Base-by-base conservation (phyloP, 371 early-diverging fungal species). In the Haplosporangium sp. region DNA sequence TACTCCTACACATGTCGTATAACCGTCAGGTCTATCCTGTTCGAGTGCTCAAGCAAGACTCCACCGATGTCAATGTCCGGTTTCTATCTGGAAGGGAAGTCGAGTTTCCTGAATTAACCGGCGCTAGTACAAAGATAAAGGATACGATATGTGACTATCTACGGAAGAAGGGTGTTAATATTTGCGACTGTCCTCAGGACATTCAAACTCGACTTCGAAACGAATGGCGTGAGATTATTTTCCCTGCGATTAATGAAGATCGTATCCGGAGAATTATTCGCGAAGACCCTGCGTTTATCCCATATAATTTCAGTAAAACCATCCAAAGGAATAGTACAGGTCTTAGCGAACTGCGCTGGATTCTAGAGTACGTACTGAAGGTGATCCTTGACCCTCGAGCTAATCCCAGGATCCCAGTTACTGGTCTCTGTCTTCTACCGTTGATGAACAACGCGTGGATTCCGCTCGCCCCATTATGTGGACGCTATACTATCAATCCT, bases 371-470 rank as follows among this genome's bases (percentile, higher is more conserved):
- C 27, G 58, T 57, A 2, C 44, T 76, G 17, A 47, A 45, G 13
- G 58, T 52, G 0, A 2, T 75, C 1, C 11, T 70, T 10, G 34
- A 69, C 3, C 59, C 73, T 9, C 27, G 27, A 27, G 42, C 48
- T 4, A 10, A 6, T 9, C 27, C 15, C n/a, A 13, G 20, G 39
- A 67, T 60, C 1, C 52, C 67, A 1, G 2, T 71, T 2, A 0
- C n/a, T 5, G 59, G 39, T 11, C 67, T 76, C 1, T 17, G 59
- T 7, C 50, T 76, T 4, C 0, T 76, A 2, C 76, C 76, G 1
- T 19, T 76, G 44, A 34, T 50, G 17, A 67, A 67, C 55, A 65
- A 69, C 10, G 39, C 63, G n/a, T 76, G 76, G 76, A 59, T 39
- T 34, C 50, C 34, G 0, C 52, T 70, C 3, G 9, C 3, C 9